Percentiles rank a stretch among this genome's conserved stretches.
Conservation (phyloP, 2,329 filamentous ascomycete genomes). For the Phialophora expanda region DNA sequence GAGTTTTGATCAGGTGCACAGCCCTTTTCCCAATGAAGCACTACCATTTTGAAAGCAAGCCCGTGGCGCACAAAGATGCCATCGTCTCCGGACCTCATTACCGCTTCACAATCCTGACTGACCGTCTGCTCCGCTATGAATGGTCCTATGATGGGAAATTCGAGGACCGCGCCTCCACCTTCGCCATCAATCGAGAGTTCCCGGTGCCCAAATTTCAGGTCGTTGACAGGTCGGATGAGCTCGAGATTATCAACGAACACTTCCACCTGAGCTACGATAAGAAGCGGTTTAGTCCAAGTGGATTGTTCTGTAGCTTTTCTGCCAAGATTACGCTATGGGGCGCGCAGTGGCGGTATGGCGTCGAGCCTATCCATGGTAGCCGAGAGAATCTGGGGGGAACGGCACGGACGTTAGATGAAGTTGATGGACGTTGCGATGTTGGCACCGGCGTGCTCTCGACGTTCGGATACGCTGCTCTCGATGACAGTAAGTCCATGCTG, state of each 20-base stretch:
- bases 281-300: conserved; percentile 58
- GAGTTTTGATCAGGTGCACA: neutral
- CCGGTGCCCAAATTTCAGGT: conserved; percentile 34
- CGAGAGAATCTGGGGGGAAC: conserved; percentile 53
- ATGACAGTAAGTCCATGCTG: conserved; percentile 63
- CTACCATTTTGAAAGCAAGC: conserved; percentile 45
- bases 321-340: conserved; percentile 51
- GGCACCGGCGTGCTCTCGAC: conserved; percentile 59
- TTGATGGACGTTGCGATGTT: conserved; percentile 58
- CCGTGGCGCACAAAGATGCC: conserved; percentile 53
- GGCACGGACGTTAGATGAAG: conserved; percentile 60
- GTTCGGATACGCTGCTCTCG: conserved; percentile 58
- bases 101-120: conserved; percentile 65
- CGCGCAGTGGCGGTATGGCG: conserved; percentile 60
- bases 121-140: conserved; percentile 65
- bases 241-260: conserved; percentile 62
- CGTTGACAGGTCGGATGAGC: conserved; percentile 51
- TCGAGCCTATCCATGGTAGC: conserved; percentile 40
- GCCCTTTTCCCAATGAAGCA: conserved; percentile 29
- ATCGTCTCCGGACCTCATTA: conserved; percentile 57
- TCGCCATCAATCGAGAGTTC: conserved; percentile 59
- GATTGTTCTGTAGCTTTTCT: conserved; percentile 53
- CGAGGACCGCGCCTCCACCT: conserved; percentile 66
- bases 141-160: conserved; percentile 65
- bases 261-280: conserved; percentile 66